A percentile compares a stretch with the other conserved stretches of the same genome.
These are phyloP conservation scores for Trichoderma asperellum DNA, from an alignment of 2,329 filamentous ascomycete genomes.

Conservation along the genomic window DNA sequence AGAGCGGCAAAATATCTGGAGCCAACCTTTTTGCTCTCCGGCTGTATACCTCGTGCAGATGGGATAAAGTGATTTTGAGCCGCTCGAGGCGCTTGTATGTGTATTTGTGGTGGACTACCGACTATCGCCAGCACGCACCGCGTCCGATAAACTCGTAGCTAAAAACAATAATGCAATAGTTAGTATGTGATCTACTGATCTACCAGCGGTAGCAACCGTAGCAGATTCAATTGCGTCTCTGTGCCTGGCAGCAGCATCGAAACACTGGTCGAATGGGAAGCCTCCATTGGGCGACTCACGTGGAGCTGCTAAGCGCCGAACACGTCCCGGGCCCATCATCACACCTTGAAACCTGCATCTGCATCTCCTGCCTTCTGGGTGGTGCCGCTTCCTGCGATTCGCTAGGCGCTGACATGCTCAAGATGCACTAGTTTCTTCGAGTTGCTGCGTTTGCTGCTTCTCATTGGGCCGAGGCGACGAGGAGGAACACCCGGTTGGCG, in stretches of 20 bases:
- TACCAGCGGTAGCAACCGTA: background rate
- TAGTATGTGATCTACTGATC: background rate
- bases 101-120: background rate
- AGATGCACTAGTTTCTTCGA: background rate
- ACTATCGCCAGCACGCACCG: no score
- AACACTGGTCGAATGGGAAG: background rate
- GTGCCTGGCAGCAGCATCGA: background rate
- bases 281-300: conserved; percentile 7
- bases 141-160: background rate
- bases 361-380: background rate
- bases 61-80: background rate
- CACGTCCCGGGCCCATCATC: conserved; percentile 12
- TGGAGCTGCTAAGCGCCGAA: conserved; percentile 21
- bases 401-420: conserved; percentile 5
- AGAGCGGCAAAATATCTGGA: background rate
- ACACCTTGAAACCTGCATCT: conserved; percentile 19
- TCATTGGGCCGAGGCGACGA: conserved; percentile 8
- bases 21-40: background rate
- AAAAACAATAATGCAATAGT: background rate
- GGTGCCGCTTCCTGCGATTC: conserved; percentile 2
- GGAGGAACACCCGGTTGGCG: background rate
- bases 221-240: background rate
- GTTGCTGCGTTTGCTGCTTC: background rate
- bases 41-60: background rate
- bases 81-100: background rate